These are phyloP conservation scores for Arthrobotrys iridis DNA, from an alignment of 2,329 filamentous ascomycete genomes.

Conservation along the genomic window DNA sequence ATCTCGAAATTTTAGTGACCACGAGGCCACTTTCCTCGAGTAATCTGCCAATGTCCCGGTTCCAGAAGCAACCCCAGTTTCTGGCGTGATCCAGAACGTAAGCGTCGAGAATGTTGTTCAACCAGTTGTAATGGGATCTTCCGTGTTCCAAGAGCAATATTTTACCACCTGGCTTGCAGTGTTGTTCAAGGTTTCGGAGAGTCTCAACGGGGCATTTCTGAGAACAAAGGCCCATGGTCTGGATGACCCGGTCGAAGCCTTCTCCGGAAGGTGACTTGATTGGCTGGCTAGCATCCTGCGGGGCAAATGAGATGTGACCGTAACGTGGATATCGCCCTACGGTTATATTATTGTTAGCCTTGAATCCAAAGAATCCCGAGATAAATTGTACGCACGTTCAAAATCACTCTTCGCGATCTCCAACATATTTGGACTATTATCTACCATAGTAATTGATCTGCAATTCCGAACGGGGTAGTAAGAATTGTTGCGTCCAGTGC, in stretches of 20 bases:
- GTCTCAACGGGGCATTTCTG: slow-evolving; percentile 57
- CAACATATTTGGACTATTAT: slow-evolving; percentile 57
- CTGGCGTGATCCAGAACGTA: slow-evolving; percentile 57
- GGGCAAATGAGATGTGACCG: slow-evolving; percentile 40
- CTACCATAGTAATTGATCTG: slow-evolving; percentile 57
- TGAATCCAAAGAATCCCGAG: slow-evolving; percentile 18
- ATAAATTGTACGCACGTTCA: slow-evolving; percentile 43
- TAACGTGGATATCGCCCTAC: slow-evolving; percentile 40
- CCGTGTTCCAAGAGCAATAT: slow-evolving; percentile 59
- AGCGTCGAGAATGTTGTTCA: slow-evolving; percentile 57
- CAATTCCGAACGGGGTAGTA: slow-evolving; percentile 56
- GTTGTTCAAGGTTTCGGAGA: slow-evolving; percentile 55
- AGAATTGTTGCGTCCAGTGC: slow-evolving; percentile 57
- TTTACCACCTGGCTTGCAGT: slow-evolving; percentile 56
- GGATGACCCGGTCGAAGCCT: slow-evolving; percentile 56
- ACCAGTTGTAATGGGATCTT: slow-evolving; percentile 56
- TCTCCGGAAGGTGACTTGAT: slow-evolving; percentile 50
- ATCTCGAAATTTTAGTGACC: slow-evolving; percentile 57
- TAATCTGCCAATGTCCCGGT: slow-evolving; percentile 57
- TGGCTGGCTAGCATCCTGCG: slow-evolving; percentile 34
- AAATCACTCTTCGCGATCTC: slow-evolving; percentile 56
- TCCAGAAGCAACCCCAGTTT: slow-evolving; percentile 59
- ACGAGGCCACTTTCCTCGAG: slow-evolving; percentile 57
- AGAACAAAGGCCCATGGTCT: slow-evolving; percentile 58
- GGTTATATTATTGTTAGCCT: slow-evolving; percentile 16